These are phyloP conservation scores for Fusarium setosum DNA, from an alignment of 2,329 filamentous ascomycete species.

Conservation along the genomic window DNA sequence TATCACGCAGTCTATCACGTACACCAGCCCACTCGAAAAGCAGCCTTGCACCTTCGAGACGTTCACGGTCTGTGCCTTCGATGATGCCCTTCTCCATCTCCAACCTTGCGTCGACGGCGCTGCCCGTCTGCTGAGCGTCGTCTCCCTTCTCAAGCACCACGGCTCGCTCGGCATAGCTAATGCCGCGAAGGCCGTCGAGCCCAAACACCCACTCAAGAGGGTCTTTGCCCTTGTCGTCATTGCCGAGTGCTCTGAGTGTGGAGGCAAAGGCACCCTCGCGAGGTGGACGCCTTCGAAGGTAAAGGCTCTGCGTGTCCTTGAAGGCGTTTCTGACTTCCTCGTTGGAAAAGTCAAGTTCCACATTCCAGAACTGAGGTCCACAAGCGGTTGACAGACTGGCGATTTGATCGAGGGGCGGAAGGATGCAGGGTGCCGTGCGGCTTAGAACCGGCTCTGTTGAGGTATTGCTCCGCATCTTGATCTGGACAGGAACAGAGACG, in stretches of 20 bases:
- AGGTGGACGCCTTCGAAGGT: slow-evolving; percentile 76
- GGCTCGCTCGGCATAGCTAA: slow-evolving; percentile 74
- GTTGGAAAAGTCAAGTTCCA: slow-evolving; percentile 80
- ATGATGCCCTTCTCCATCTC: slow-evolving; percentile 67
- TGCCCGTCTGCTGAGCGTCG: slow-evolving; percentile 60
- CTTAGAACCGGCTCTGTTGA: slow-evolving; percentile 52
- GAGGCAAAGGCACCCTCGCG: slow-evolving; percentile 78
- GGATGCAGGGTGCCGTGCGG: slow-evolving; percentile 67
- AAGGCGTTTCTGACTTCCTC: slow-evolving; percentile 71
- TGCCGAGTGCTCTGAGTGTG: slow-evolving; percentile 78
- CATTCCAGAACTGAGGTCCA: slow-evolving; percentile 80
- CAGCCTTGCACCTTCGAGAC: slow-evolving; percentile 61
- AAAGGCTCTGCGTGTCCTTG: slow-evolving; percentile 76
- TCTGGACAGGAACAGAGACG: slow-evolving; percentile 76
- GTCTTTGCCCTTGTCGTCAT: slow-evolving; percentile 44
- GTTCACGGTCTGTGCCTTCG: slow-evolving; percentile 53
- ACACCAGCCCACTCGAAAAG: slow-evolving; percentile 68
- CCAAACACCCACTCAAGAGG: slow-evolving; percentile 82
- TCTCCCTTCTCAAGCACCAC: slow-evolving; percentile 67
- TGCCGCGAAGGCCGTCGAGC: slow-evolving; percentile 64
- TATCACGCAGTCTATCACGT: slow-evolving; percentile 50
- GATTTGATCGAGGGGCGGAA: slow-evolving; percentile 74
- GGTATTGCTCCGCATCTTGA: slow-evolving; percentile 65
- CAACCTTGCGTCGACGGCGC: slow-evolving; percentile 76
- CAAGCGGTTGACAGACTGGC: slow-evolving; percentile 68